Evolutionary conservation across 1,284 basidiomycete genomes (phyloP).

Genomic region (Microbotryomycetes sp.): DNA sequence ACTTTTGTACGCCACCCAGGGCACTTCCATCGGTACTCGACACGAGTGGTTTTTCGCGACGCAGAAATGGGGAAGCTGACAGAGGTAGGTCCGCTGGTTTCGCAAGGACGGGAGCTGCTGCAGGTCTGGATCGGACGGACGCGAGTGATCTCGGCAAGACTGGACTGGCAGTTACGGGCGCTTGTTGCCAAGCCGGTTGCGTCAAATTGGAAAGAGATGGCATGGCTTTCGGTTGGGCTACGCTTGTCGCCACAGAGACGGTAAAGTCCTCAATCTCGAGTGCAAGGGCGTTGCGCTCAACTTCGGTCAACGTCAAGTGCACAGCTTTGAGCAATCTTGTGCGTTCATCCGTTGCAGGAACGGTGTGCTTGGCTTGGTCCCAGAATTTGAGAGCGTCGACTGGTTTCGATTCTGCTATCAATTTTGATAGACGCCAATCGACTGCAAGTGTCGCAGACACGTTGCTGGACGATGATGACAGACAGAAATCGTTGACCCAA

Average conservation of each 20-base stretch:
- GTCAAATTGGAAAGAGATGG: conserved; percentile 8
- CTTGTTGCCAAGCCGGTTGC: conserved; percentile 27
- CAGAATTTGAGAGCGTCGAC: conserved; percentile 26
- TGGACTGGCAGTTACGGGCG: not conserved
- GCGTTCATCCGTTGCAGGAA: conserved; percentile 10
- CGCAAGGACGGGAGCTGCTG: conserved; percentile 1
- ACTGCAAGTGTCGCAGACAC: conserved; percentile 2
- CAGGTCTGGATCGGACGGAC: conserved; percentile 5
- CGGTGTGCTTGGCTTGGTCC: not conserved
- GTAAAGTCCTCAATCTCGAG: conserved; percentile 10
- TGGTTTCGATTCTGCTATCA: conserved; percentile 20
- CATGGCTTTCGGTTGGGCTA: not conserved
- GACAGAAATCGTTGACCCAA: conserved; percentile 17
- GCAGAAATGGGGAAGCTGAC: conserved; percentile 25
- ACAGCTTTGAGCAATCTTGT: conserved; percentile 20
- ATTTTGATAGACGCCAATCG: conserved; percentile 29
- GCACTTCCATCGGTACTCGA: not conserved
- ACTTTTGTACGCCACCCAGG: conserved; percentile 11
- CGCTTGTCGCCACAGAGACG: not conserved
- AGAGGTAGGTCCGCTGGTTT: conserved; percentile 17
- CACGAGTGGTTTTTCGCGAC: conserved; percentile 12
- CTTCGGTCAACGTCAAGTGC: conserved; percentile 19
- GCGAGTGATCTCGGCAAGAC: conserved; percentile 12
- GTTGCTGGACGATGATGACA: not conserved
- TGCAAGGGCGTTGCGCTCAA: conserved; percentile 10